A percentile compares a stretch with the other conserved stretches of the same genome.
Conservation (phyloP, 2,329 filamentous ascomycete species). For the Diaporthe eres region DNA sequence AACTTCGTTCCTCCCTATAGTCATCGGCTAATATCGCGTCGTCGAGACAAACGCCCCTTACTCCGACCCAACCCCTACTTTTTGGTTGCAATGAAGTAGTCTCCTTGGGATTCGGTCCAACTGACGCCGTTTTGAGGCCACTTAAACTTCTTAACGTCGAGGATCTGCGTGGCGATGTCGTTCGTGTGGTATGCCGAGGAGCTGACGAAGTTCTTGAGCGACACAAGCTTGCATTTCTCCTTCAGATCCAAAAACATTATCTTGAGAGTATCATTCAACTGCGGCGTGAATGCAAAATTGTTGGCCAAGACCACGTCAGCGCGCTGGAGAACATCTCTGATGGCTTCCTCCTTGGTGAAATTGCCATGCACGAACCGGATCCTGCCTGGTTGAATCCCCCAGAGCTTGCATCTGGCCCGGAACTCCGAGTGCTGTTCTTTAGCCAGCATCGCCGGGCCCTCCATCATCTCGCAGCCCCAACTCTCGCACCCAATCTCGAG, state of each 20-base stretch:
- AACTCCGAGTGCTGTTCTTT: constrained; percentile 88
- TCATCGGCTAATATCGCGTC: constrained; percentile 5
- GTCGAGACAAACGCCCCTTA: background rate
- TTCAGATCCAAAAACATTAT: constrained; percentile 96
- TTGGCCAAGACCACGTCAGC: constrained; percentile 98
- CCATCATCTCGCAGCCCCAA: constrained; percentile 98
- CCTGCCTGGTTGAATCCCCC: constrained; percentile 85
- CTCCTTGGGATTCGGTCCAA: constrained; percentile 88
- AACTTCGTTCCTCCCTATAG: background rate
- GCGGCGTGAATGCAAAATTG: constrained; percentile 94
- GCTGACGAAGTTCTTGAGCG: constrained; percentile 91
- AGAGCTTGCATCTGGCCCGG: constrained; percentile 84
- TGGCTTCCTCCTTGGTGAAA: constrained; percentile 81
- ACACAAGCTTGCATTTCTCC: constrained; percentile 89
- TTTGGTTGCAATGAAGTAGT: constrained; percentile 90
- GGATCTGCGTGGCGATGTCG: constrained; percentile 84
- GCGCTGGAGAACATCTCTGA: constrained; percentile 80
- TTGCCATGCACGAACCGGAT: constrained; percentile 88
- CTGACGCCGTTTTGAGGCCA: constrained; percentile 84
- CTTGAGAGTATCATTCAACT: constrained; percentile 86
- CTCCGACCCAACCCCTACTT: constrained; percentile 58
- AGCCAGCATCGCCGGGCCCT: constrained; percentile 87
- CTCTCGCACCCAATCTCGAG: constrained; percentile 94
- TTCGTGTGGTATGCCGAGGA: constrained; percentile 79
- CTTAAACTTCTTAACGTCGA: constrained; percentile 74